Evolutionary conservation across 2,329 filamentous ascomycete genomes (phyloP).

Genomic region (Exophiala xenobiotica): DNA sequence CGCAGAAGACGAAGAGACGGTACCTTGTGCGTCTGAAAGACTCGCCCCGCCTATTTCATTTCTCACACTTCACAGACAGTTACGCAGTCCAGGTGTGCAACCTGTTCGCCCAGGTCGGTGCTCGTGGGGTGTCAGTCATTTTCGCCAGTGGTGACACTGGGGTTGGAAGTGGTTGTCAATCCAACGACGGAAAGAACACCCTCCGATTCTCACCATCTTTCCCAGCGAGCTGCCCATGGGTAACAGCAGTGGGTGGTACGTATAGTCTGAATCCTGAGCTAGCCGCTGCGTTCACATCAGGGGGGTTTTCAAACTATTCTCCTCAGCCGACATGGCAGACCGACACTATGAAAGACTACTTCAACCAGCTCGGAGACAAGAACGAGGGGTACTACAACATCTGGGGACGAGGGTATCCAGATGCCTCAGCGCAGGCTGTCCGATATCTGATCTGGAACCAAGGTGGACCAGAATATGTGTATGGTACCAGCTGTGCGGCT

Average conservation of each 20-base stretch:
- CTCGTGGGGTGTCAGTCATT: constrained; percentile 66
- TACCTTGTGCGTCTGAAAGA: constrained; percentile 44
- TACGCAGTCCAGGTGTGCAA: constrained; percentile 64
- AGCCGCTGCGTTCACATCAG: constrained; percentile 53
- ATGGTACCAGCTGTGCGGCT: constrained; percentile 41
- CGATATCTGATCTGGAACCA: constrained; percentile 43
- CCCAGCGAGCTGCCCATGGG: constrained; percentile 60
- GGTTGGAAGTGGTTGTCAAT: constrained; percentile 55
- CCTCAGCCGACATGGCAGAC: constrained; percentile 49
- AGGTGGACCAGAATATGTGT: constrained; percentile 25
- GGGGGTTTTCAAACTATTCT: constrained; percentile 52
- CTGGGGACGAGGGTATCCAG: constrained; percentile 60
- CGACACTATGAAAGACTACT: constrained; percentile 45
- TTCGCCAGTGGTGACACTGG: constrained; percentile 64
- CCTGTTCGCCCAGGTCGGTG: constrained; percentile 63
- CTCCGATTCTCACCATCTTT: constrained; percentile 56
- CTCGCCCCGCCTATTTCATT: background rate
- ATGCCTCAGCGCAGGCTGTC: constrained; percentile 59
- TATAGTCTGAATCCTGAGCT: constrained; percentile 53
- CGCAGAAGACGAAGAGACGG: constrained; percentile 64
- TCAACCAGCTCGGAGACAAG: constrained; percentile 41
- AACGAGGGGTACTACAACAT: constrained; percentile 50
- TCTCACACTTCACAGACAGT: constrained; percentile 25
- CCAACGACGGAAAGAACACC: constrained; percentile 55
- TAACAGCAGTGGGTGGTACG: constrained; percentile 64